Percentiles rank a stretch among this genome's conserved stretches.
Evolutionary conservation across 805 yeast species (phyloP).

Genomic region (Candida tammaniensis): DNA sequence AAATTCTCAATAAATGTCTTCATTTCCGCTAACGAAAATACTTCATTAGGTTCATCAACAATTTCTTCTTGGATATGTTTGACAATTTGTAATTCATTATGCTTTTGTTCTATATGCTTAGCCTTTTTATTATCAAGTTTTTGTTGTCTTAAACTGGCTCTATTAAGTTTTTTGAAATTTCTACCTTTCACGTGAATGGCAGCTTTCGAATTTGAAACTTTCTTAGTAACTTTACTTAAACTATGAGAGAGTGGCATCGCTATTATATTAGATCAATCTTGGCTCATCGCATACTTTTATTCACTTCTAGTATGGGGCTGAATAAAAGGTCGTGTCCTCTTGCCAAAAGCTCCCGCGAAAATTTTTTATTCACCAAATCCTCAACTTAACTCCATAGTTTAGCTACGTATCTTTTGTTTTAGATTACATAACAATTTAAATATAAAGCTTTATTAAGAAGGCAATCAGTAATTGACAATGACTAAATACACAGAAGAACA

Average conservation of each 20-base stretch:
- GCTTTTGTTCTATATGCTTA: slow-evolving; percentile 55
- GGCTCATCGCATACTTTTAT: no score
- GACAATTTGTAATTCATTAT: slow-evolving; percentile 59
- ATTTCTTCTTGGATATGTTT: slow-evolving; percentile 42
- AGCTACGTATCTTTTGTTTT: no score
- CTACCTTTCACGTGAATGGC: slow-evolving; percentile 84
- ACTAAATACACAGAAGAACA: slow-evolving; percentile 70
- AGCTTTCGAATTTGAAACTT: slow-evolving; percentile 51
- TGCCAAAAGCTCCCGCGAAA: no score
- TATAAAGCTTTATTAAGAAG: background rate
- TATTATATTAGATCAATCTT: no score
- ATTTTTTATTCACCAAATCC: no score
- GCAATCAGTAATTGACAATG: slow-evolving; percentile 25
- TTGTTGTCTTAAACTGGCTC: slow-evolving; percentile 84
- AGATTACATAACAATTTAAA: no score
- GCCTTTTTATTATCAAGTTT: slow-evolving; percentile 62
- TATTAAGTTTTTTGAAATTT: slow-evolving; percentile 75
- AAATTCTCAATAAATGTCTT: slow-evolving; percentile 58
- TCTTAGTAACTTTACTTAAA: slow-evolving; percentile 61
- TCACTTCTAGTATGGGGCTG: no score
- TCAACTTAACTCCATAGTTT: no score
- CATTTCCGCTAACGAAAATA: slow-evolving; percentile 57
- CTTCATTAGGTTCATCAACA: slow-evolving; percentile 24
- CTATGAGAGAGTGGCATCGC: slow-evolving; percentile 69
- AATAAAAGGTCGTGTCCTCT: no score